Conservation (phyloP, 2,329 filamentous ascomycete species). For the Lachnellula suecica region DNA sequence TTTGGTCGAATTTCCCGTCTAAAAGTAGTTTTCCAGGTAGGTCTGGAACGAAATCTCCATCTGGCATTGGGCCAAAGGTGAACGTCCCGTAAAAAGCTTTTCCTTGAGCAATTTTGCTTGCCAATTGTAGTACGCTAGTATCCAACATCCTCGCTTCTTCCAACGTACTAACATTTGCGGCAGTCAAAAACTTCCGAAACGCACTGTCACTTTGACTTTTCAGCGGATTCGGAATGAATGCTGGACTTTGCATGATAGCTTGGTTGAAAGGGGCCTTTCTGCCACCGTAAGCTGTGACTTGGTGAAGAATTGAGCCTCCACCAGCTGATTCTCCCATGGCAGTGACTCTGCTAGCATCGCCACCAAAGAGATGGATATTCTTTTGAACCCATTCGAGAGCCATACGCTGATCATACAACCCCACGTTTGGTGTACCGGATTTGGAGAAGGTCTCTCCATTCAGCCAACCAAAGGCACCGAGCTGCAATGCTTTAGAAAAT, state of each 20-base stretch:
- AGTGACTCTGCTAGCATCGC: background rate
- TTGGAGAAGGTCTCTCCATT: background rate
- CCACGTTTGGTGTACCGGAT: background rate
- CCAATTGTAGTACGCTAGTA: constrained; percentile 11
- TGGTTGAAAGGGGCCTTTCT: constrained; percentile 40
- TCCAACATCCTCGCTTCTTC: constrained; percentile 26
- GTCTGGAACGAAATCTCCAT: constrained; percentile 46
- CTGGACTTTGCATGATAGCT: constrained; percentile 32
- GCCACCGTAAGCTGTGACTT: too few species aligned
- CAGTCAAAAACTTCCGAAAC: constrained; percentile 31
- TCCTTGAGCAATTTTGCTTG: constrained; percentile 31
- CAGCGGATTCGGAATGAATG: constrained; percentile 15
- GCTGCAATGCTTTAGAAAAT: background rate
- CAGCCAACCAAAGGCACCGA: background rate
- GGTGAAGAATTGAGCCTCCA: background rate
- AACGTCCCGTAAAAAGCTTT: constrained; percentile 41
- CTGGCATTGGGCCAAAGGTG: constrained; percentile 45
- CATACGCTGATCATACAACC: background rate
- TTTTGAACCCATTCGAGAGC: background rate
- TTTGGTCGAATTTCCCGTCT: constrained; percentile 42
- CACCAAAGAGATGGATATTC: background rate
- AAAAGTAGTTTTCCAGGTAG: constrained; percentile 44
- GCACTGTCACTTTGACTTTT: constrained; percentile 13
- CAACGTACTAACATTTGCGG: constrained; percentile 35
- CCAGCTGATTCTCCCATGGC: background rate